phyloP scores from a whole-genome alignment of 2,329 filamentous ascomycete species.

The Pestalotiopsis fici region DNA sequence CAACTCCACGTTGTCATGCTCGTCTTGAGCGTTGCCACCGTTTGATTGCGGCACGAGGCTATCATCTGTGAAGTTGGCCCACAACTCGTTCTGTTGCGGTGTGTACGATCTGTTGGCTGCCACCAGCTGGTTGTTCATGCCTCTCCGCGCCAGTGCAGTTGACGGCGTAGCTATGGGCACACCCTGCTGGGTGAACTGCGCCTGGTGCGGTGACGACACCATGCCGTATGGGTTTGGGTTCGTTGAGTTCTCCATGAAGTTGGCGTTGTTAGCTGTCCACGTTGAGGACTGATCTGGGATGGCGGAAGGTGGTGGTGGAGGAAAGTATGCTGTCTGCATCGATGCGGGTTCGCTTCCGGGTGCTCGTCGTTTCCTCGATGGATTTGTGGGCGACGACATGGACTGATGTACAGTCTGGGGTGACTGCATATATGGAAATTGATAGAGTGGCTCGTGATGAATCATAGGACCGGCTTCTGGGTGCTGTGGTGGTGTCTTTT shows the following conservation, averaged over 20 bases:
- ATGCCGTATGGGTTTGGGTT: slow-evolving; percentile 33
- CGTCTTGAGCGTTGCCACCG: slow-evolving; percentile 37
- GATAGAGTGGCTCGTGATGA: slow-evolving; percentile 1
- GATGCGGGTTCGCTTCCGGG: slow-evolving; percentile 28
- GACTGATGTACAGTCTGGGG: slow-evolving; percentile 4
- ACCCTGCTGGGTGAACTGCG: slow-evolving; percentile 30
- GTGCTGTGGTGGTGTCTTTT: neutral
- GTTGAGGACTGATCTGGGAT: slow-evolving; percentile 51
- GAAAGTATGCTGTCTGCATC: slow-evolving; percentile 35
- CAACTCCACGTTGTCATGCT: slow-evolving; percentile 74
- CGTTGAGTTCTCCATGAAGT: slow-evolving; percentile 31
- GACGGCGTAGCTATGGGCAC: slow-evolving; percentile 36
- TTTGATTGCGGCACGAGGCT: slow-evolving; percentile 39
- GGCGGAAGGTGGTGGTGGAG: slow-evolving; percentile 17
- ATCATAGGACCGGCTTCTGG: neutral
- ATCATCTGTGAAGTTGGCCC: slow-evolving; percentile 43
- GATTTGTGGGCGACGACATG: slow-evolving; percentile 24
- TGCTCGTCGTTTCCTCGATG: slow-evolving; percentile 33
- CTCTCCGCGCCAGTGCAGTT: slow-evolving; percentile 53
- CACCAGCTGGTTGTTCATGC: slow-evolving; percentile 52
- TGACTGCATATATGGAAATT: neutral
- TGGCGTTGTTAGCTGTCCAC: slow-evolving; percentile 48
- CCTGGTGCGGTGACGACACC: slow-evolving; percentile 29
- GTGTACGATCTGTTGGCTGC: slow-evolving; percentile 29
- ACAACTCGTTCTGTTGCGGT: slow-evolving; percentile 31